Percentiles rank a stretch among this genome's conserved stretches.
These are phyloP conservation scores for Breynia disticha DNA, from an alignment of 441 rosid species.

Conservation along the genomic window DNA sequence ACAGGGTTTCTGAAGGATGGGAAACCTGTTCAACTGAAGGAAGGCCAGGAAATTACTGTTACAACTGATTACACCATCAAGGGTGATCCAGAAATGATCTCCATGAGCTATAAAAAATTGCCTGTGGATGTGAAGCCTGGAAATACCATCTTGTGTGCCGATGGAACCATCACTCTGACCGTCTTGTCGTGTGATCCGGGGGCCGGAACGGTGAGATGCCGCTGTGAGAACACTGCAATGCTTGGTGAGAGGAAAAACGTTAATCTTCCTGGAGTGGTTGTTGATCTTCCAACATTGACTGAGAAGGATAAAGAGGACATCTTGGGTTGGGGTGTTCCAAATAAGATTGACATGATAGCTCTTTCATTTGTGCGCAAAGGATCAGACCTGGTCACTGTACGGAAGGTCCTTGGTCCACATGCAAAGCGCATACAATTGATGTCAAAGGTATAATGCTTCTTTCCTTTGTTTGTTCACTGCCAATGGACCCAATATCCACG, in stretches of 20 bases:
- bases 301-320: slow-evolving; percentile 87
- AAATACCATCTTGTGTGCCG: slow-evolving; percentile 68
- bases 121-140: slow-evolving; percentile 70
- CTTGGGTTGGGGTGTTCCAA: slow-evolving; percentile 79
- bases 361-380: slow-evolving; percentile 93
- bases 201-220: slow-evolving; percentile 71
- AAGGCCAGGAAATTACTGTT: slow-evolving; percentile 74
- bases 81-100: slow-evolving; percentile 48
- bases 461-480: background rate
- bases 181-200: slow-evolving; percentile 61
- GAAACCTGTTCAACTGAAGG: slow-evolving; percentile 72
- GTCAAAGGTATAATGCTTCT: slow-evolving; percentile 63
- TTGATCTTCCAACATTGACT: slow-evolving; percentile 79
- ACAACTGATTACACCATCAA: slow-evolving; percentile 66
- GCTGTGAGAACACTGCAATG: slow-evolving; percentile 75
- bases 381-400: slow-evolving; percentile 73
- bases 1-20: slow-evolving; percentile 80
- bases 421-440: slow-evolving; percentile 65
- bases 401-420: slow-evolving; percentile 75
- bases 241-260: slow-evolving; percentile 85
- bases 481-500: too few species aligned
- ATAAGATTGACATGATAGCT: slow-evolving; percentile 78
- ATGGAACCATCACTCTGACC: slow-evolving; percentile 65
- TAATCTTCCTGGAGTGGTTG: slow-evolving; percentile 84
- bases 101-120: slow-evolving; percentile 84